A percentile compares a stretch with the other conserved stretches of the same genome.
phyloP scores from a whole-genome alignment of 345 rosid species.

The Noccaea bulbosa region DNA sequence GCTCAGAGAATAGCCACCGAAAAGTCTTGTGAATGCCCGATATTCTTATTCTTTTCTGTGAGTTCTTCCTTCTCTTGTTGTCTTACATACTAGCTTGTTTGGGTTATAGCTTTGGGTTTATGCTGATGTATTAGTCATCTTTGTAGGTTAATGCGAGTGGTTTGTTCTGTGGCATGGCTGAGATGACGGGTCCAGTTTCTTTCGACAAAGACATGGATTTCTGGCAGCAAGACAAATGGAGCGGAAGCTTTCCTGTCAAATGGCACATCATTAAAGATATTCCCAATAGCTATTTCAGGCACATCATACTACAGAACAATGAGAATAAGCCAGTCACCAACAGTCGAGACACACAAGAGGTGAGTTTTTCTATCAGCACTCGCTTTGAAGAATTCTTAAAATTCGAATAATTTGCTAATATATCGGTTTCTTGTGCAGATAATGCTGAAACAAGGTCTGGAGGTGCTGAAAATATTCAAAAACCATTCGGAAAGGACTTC shows the following conservation, averaged over 20 bases:
- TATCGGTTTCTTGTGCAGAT: slow-evolving; percentile 54
- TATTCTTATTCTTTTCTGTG: slow-evolving; percentile 89
- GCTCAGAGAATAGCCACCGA: slow-evolving; percentile 64
- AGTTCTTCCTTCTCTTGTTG: slow-evolving; percentile 40
- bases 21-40: slow-evolving; percentile 64
- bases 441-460: slow-evolving; percentile 73
- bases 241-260: slow-evolving; percentile 90
- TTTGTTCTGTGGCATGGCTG: slow-evolving; percentile 95
- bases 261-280: slow-evolving; percentile 95
- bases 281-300: slow-evolving; percentile 73
- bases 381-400: background rate
- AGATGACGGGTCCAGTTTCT: slow-evolving; percentile 92
- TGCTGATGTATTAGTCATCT: slow-evolving; percentile 28
- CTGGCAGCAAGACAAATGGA: slow-evolving; percentile 99
- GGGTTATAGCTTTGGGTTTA: slow-evolving; percentile 4
- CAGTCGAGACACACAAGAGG: slow-evolving; percentile 99
- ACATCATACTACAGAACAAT: slow-evolving; percentile 84
- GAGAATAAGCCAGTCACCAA: slow-evolving; percentile 97
- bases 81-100: slow-evolving; percentile 8
- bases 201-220: slow-evolving; percentile 84
- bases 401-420: background rate
- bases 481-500: slow-evolving; percentile 61
- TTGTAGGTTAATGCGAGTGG: slow-evolving; percentile 95
- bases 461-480: slow-evolving; percentile 81
- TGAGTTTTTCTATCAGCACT: slow-evolving; percentile 28